phyloP scores from a whole-genome alignment of 2,329 filamentous ascomycete genomes.

The Arthrobotrys musiformis region DNA sequence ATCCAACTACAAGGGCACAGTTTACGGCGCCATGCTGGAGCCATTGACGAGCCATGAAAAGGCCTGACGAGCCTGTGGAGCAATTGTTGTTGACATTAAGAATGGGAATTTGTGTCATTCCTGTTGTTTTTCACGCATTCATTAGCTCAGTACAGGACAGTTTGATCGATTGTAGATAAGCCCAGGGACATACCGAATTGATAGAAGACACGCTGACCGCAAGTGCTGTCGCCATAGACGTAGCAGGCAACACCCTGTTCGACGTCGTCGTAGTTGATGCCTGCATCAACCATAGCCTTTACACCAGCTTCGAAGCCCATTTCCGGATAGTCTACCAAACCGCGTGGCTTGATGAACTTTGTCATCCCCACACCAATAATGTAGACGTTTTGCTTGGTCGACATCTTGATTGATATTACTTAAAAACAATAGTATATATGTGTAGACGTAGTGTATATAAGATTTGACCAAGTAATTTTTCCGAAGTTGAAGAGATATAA shows the following conservation, averaged over 20 bases:
- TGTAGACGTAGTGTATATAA: not conserved
- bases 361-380: slow-evolving; percentile 98
- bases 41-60: slow-evolving; percentile 83
- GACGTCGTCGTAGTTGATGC: slow-evolving; percentile 96
- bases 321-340: slow-evolving; percentile 93
- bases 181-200: slow-evolving; percentile 75
- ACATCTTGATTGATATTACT: slow-evolving; percentile 25
- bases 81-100: slow-evolving; percentile 99
- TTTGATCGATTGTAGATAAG: not conserved
- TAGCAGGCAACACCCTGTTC: slow-evolving; percentile 97
- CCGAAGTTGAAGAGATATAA: not conserved
- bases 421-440: not conserved
- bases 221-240: slow-evolving; percentile 95
- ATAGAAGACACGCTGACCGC: slow-evolving; percentile 96
- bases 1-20: slow-evolving; percentile 90
- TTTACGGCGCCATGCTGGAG: slow-evolving; percentile 83
- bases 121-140: slow-evolving; percentile 28
- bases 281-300: slow-evolving; percentile 80
- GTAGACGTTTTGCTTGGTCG: slow-evolving; percentile 69
- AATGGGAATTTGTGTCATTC: slow-evolving; percentile 91
- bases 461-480: not conserved
- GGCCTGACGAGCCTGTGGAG: slow-evolving; percentile 90
- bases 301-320: slow-evolving; percentile 91
- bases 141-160: slow-evolving; percentile 17
- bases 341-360: slow-evolving; percentile 97